Base-by-base conservation (phyloP, 331 rosid genomes). In the Telfairia occidentalis region DNA sequence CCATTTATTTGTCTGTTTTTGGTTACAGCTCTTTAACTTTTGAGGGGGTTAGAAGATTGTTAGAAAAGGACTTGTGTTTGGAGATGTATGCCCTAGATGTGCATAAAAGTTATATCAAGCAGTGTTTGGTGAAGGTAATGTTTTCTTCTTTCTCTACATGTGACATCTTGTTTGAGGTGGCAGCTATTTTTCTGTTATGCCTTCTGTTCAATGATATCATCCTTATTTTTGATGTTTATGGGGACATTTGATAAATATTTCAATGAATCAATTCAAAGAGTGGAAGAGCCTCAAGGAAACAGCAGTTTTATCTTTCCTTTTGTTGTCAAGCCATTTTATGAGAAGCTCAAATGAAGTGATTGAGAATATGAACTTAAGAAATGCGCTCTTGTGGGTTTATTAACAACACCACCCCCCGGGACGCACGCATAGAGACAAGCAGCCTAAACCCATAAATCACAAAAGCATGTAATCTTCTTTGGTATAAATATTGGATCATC, bases 31-130 rank as follows among this genome's bases (percentile, higher is more conserved):
- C 97, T 64, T 83, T 94, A 88, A 94, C 98, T 38, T 83, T 91
- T 75, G 97, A 87, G 80, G 95, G 96, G 24, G 98, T 94, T 64
- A 94, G 98, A 52, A 87, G 98, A 79, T 78, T 94, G 85, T 85
- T 94, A 37, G 98, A 94, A 86, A 90, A 91, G 57, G 97, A 94
- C 80, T 35, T 94, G 84, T 91, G 86, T 7, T 78, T 94, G 73
- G 89, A 87, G 43, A 72, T 82, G 49, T 87, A 43, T 59, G 85
- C 92, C 37, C 79, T 94, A 82, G 98, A 94, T 73, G 91, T 86
- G 74, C 98, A 90, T 40, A 94, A 87, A 86, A 84, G 92, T 75
- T 86, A 88, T 79, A 82, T 94, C 85, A 94, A 91, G 81, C 90
- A 94, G 65, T 86, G 86, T 78, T 81, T 94, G 63, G 73, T 82